Percentiles rank a stretch among this genome's conserved stretches.
Evolutionary conservation across 495 filamentous ascomycete genomes (phyloP).

Genomic region (Daldinia bambusicola): DNA sequence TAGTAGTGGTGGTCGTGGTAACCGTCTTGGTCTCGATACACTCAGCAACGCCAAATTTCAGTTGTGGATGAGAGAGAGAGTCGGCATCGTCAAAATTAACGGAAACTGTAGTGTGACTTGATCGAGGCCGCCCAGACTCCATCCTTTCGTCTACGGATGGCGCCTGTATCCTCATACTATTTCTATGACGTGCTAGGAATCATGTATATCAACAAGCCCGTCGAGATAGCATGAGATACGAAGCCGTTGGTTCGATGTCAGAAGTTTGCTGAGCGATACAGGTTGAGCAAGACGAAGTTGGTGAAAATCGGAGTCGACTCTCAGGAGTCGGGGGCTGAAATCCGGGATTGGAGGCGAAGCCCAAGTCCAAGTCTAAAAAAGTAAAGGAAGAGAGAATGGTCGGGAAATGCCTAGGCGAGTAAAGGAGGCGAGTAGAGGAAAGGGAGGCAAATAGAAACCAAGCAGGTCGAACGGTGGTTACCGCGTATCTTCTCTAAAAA

Average conservation of each 20-base stretch:
- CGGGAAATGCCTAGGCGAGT: neutral
- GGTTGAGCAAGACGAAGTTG: neutral
- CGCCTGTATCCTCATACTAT: constrained; percentile 43
- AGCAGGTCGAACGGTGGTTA: neutral
- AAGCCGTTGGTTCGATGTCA: constrained; percentile 1
- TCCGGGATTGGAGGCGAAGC: neutral
- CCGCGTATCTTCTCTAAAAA: constrained; percentile 8
- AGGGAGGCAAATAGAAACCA: constrained; percentile 8
- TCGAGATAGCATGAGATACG: constrained; percentile 13
- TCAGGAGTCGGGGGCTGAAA: neutral
- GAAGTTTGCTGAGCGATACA: neutral
- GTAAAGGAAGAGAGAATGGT: neutral
- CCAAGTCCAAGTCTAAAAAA: constrained; percentile 12
- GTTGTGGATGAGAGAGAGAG: constrained; percentile 47
- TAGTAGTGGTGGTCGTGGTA: constrained; percentile 95
- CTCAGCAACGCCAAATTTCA: constrained; percentile 64
- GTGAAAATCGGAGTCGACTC: constrained; percentile 1
- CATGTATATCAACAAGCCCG: constrained; percentile 36
- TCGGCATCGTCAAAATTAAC: constrained; percentile 59
- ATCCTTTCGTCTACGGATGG: constrained; percentile 46
- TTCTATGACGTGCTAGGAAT: constrained; percentile 29
- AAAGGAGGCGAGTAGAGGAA: constrained; percentile 19
- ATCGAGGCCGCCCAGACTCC: constrained; percentile 53
- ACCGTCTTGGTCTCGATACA: constrained; percentile 74
- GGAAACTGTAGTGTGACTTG: constrained; percentile 58